A percentile compares a stretch with the other conserved stretches of the same genome.
phyloP scores from a whole-genome alignment of 2,329 filamentous ascomycete species.

The Rhynchosporium agropyri region DNA sequence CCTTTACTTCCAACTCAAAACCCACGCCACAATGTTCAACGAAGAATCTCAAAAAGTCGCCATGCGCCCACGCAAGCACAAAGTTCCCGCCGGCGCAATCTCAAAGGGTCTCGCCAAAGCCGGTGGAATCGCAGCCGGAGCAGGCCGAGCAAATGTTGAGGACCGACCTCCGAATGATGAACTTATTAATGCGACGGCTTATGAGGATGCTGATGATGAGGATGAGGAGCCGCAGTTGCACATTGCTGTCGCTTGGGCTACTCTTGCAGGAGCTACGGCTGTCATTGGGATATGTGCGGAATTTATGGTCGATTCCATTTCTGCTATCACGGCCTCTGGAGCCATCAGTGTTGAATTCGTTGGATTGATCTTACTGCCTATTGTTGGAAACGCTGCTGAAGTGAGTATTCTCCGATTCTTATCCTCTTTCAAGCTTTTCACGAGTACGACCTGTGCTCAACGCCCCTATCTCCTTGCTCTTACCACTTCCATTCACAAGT shows the following conservation, averaged over 20 bases:
- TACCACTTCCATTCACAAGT: too few relatives aligned
- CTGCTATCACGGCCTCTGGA: slow-evolving; percentile 68
- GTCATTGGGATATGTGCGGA: slow-evolving; percentile 76
- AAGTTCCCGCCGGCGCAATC: slow-evolving; percentile 40
- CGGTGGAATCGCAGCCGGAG: slow-evolving; percentile 40
- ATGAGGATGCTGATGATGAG: slow-evolving; percentile 64
- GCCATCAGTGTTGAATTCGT: slow-evolving; percentile 80
- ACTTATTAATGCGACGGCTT: slow-evolving; percentile 46
- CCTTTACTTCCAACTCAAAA: slow-evolving; percentile 88
- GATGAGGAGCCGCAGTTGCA: slow-evolving; percentile 75
- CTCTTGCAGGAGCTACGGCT: slow-evolving; percentile 70
- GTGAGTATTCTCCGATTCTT: too few relatives aligned
- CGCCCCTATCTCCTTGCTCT: too few relatives aligned
- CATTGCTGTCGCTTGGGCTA: slow-evolving; percentile 70
- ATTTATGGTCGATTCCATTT: slow-evolving; percentile 76
- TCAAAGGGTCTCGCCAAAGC: slow-evolving; percentile 39
- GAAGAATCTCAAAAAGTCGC: slow-evolving; percentile 77
- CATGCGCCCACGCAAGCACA: slow-evolving; percentile 53
- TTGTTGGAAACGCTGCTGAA: slow-evolving; percentile 80
- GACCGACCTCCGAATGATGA: slow-evolving; percentile 41
- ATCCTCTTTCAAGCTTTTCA: too few relatives aligned
- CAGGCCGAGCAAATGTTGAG: slow-evolving; percentile 34
- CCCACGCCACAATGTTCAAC: slow-evolving; percentile 79
- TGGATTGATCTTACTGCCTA: slow-evolving; percentile 77
- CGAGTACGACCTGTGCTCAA: too few relatives aligned